Evolutionary conservation across 108 stramenopile species (phyloP).

Genomic region (Cyclotella sp.): DNA sequence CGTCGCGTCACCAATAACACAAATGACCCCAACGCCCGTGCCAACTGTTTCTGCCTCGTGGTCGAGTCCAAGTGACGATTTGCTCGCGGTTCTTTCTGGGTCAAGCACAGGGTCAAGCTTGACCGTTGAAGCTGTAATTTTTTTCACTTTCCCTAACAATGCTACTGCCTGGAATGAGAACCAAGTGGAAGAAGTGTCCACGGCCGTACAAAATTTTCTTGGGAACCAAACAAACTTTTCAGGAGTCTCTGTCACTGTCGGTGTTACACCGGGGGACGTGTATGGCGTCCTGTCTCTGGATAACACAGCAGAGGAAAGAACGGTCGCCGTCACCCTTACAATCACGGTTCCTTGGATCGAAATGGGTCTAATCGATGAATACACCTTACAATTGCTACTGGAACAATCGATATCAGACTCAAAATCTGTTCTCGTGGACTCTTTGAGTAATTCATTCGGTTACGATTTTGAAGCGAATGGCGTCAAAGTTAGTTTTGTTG

Average conservation of each 20-base stretch:
- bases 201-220: not conserved
- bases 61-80: too few species aligned
- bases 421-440: not conserved
- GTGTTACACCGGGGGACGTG: not conserved
- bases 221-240: not conserved
- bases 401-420: not conserved
- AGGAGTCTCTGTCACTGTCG: not conserved
- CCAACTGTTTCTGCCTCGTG: too few species aligned
- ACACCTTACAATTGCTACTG: not conserved
- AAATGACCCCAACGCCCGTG: too few species aligned
- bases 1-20: too few species aligned
- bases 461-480: not conserved
- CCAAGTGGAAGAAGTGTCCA: not conserved
- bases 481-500: not conserved
- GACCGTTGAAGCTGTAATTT: not conserved
- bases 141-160: constrained; percentile 3
- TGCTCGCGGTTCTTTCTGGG: too few species aligned
- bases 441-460: not conserved
- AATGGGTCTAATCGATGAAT: not conserved
- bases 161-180: not conserved
- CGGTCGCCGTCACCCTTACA: not conserved
- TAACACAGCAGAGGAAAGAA: not conserved
- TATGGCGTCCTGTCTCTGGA: not conserved
- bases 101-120: too few species aligned
- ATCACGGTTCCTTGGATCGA: not conserved